phyloP scores from a whole-genome alignment of 257 asterid species.

The Forsythia viridissima region DNA sequence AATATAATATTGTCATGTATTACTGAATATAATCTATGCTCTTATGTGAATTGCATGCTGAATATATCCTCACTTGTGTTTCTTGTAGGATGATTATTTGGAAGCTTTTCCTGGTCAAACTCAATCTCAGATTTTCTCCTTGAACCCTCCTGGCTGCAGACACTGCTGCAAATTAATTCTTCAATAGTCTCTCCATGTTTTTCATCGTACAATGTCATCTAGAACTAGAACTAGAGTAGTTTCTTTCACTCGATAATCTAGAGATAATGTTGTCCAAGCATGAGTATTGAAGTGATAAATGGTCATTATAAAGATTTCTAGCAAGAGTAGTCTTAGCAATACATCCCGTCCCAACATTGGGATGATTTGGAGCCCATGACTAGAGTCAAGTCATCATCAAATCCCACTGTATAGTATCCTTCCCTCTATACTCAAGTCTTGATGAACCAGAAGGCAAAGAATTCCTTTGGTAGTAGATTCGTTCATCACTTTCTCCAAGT shows the following conservation, averaged over 20 bases:
- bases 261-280: neutral
- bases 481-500: neutral
- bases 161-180: neutral
- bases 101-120: neutral
- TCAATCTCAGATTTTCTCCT: neutral
- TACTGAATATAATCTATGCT: neutral
- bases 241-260: neutral
- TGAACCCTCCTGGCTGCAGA: neutral
- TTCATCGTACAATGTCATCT: neutral
- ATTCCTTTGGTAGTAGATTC: neutral
- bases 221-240: neutral
- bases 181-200: neutral
- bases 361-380: conserved; percentile 2
- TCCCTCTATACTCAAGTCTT: neutral
- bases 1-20: too few species aligned
- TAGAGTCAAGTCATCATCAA: neutral
- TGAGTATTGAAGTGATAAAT: neutral
- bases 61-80: neutral
- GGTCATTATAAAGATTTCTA: neutral
- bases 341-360: conserved; percentile 1
- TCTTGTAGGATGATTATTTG: conserved; percentile 1
- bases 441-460: neutral
- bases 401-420: neutral
- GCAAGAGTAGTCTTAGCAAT: neutral
- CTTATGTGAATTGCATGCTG: neutral